These are phyloP conservation scores for Nissolia schottii DNA, from an alignment of 306 rosid genomes.

Conservation along the genomic window DNA sequence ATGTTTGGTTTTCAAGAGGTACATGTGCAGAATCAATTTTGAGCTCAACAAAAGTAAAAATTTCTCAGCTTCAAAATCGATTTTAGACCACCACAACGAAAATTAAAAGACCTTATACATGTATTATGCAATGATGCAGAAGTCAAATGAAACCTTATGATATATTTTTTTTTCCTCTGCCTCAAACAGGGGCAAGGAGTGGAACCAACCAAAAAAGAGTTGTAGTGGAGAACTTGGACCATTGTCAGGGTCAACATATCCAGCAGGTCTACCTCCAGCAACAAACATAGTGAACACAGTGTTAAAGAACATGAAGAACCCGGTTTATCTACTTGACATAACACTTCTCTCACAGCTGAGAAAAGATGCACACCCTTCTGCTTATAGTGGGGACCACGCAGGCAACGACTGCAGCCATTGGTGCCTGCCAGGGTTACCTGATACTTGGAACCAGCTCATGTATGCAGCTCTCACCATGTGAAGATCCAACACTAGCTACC, in stretches of 20 bases:
- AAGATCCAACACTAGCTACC: not conserved
- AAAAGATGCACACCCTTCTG: conserved; percentile 90
- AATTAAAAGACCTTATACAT: no score
- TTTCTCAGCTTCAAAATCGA: no score
- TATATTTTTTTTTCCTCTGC: not conserved
- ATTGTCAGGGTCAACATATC: conserved; percentile 68
- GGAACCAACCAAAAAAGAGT: conserved; percentile 71
- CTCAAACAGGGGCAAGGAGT: conserved; percentile 65
- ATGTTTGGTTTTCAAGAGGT: no score
- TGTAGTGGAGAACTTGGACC: conserved; percentile 77
- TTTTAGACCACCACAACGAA: no score
- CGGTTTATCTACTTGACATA: conserved; percentile 76
- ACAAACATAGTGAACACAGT: conserved; percentile 52
- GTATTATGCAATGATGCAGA: not conserved
- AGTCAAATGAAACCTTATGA: not conserved
- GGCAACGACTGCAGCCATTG: conserved; percentile 97
- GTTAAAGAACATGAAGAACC: conserved; percentile 51
- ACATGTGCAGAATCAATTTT: no score
- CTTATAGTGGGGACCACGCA: conserved; percentile 48
- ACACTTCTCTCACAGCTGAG: conserved; percentile 82
- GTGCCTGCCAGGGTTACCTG: conserved; percentile 97
- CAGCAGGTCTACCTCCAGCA: conserved; percentile 79
- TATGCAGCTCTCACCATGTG: conserved; percentile 63
- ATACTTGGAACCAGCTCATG: conserved; percentile 92
- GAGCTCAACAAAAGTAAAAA: no score